These are phyloP conservation scores for Neofusicoccum parvum DNA, from an alignment of 2,329 filamentous ascomycete species.

Conservation along the genomic window DNA sequence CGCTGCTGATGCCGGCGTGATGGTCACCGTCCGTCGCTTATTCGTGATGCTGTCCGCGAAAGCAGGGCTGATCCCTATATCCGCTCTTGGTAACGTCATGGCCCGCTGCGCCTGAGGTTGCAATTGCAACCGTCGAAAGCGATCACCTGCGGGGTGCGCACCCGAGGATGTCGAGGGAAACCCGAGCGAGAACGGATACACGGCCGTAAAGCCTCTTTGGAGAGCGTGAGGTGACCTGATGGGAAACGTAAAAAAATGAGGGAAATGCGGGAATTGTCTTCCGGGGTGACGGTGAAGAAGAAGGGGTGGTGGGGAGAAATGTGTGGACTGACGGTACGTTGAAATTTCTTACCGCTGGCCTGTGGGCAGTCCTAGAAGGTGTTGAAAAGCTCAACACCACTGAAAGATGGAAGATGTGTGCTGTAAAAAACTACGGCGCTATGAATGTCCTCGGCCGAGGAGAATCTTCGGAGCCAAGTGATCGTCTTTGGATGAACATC, in stretches of 20 bases:
- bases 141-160: not conserved
- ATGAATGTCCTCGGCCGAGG: not conserved
- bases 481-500: not conserved
- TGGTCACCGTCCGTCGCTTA: not conserved
- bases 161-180: not conserved
- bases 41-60: not conserved
- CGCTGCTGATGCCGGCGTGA: slow-evolving; percentile 1
- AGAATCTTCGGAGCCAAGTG: not conserved
- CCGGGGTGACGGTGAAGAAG: not conserved
- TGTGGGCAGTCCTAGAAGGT: not conserved
- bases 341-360: not conserved
- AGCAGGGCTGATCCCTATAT: not conserved
- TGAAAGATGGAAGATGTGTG: not conserved
- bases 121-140: not conserved
- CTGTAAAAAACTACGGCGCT: not conserved
- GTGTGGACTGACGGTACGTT: not conserved
- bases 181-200: not conserved
- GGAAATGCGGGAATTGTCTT: not conserved
- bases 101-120: not conserved
- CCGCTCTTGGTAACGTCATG: not conserved
- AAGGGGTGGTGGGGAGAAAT: not conserved
- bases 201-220: not conserved
- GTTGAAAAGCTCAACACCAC: not conserved
- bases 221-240: not conserved
- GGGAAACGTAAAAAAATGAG: not conserved